phyloP scores from a whole-genome alignment of 2,329 filamentous ascomycete genomes.

The Beauveria australis region DNA sequence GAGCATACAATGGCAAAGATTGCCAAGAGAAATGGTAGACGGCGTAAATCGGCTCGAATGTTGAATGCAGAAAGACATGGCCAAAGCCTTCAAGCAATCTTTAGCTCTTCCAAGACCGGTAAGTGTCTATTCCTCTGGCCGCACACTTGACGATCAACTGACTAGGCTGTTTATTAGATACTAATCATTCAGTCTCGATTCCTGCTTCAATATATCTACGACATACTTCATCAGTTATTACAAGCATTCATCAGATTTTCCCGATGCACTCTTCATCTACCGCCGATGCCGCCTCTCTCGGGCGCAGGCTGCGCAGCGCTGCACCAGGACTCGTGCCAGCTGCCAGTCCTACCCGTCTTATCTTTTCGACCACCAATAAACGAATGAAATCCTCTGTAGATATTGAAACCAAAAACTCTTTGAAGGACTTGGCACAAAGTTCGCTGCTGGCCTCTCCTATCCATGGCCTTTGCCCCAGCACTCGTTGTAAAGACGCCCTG shows the following conservation, averaged over 20 bases:
- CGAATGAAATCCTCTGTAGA: not conserved
- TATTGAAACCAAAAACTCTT: not conserved
- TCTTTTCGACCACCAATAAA: not conserved
- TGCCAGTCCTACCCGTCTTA: not conserved
- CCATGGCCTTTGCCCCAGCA: too few relatives aligned
- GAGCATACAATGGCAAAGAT: slow-evolving; percentile 1
- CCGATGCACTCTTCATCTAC: not conserved
- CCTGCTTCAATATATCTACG: not conserved
- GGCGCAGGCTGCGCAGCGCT: not conserved
- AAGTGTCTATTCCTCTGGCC: not conserved
- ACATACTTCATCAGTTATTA: not conserved
- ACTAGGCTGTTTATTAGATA: not conserved
- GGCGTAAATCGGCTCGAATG: not conserved
- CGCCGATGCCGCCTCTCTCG: not conserved
- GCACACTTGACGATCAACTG: not conserved
- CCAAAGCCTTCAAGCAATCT: not conserved
- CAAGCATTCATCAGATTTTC: not conserved
- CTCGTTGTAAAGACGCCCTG: not conserved
- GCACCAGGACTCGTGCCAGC: not conserved
- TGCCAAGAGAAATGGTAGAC: not conserved
- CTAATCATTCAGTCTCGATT: not conserved
- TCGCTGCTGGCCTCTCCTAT: not conserved
- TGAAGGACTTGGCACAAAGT: not conserved
- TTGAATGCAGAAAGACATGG: slow-evolving; percentile 1
- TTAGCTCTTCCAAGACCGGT: not conserved